phyloP scores from a whole-genome alignment of 208 protist genomes.

The Trypanosoma boissoni region DNA sequence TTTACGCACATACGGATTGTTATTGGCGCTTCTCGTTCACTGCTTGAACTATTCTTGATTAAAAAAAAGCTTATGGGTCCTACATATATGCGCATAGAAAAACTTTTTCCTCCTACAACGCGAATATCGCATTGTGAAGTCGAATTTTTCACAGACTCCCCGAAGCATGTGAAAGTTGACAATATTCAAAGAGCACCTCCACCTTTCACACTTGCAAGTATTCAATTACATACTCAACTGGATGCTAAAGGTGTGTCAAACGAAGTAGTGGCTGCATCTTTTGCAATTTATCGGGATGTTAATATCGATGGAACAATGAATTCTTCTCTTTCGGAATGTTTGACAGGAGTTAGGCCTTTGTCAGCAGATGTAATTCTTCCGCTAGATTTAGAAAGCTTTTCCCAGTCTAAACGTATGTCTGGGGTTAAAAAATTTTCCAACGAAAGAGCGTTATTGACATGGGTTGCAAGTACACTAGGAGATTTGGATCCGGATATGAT shows the following conservation, averaged over 20 bases:
- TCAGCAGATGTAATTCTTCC: slow-evolving; percentile 42
- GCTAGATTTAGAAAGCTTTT: slow-evolving; percentile 78
- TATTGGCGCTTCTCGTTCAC: slow-evolving; percentile 79
- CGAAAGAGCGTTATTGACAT: slow-evolving; percentile 79
- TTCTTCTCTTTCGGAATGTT: slow-evolving; percentile 36
- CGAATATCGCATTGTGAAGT: slow-evolving; percentile 82
- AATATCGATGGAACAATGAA: slow-evolving; percentile 60
- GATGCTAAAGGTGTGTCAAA: slow-evolving; percentile 66
- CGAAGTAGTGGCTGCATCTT: slow-evolving; percentile 90
- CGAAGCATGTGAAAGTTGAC: slow-evolving; percentile 67
- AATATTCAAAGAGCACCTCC: slow-evolving; percentile 60
- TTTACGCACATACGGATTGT: slow-evolving; percentile 72
- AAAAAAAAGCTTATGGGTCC: slow-evolving; percentile 94
- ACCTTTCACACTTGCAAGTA: slow-evolving; percentile 79
- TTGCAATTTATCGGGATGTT: slow-evolving; percentile 79
- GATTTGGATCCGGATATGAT: slow-evolving; percentile 94
- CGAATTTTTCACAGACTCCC: slow-evolving; percentile 73
- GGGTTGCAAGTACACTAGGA: slow-evolving; percentile 71
- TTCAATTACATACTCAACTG: slow-evolving; percentile 89
- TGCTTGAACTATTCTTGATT: slow-evolving; percentile 93
- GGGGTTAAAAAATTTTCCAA: slow-evolving; percentile 56
- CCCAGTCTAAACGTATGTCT: slow-evolving; percentile 58
- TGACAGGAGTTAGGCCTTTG: slow-evolving; percentile 61
- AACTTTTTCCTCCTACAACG: slow-evolving; percentile 27
- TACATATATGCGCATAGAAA: slow-evolving; percentile 76